Evolutionary conservation across 257 asterid genomes (phyloP).

Genomic region (Solanum pennellii): DNA sequence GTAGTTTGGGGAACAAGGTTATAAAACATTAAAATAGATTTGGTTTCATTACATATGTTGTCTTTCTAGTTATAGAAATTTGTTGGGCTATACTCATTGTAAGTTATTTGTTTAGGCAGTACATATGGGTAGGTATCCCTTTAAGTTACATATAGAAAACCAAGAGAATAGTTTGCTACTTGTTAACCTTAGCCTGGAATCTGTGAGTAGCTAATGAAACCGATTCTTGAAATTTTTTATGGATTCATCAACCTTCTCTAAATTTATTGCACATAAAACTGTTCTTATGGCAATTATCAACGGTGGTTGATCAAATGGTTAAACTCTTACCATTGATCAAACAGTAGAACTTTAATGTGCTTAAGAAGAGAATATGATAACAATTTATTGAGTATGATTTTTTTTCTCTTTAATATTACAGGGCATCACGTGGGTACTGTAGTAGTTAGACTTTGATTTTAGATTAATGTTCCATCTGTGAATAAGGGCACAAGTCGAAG

Average conservation of each 20-base stretch:
- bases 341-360: neutral
- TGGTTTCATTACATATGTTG: neutral
- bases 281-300: constrained; percentile 9
- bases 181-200: neutral
- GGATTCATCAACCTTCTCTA: neutral
- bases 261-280: neutral
- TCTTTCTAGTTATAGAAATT: neutral
- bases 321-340: constrained; percentile 1
- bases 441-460: neutral
- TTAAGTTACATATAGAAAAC: neutral
- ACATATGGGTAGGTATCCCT: neutral
- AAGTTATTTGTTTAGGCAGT: neutral
- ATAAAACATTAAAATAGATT: neutral
- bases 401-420: neutral
- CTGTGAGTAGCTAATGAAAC: neutral
- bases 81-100: neutral
- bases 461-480: neutral
- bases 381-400: neutral
- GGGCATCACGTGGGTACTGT: neutral
- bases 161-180: neutral
- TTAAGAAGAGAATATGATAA: neutral
- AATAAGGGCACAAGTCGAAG: neutral
- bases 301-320: constrained; percentile 4
- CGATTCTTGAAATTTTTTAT: neutral
- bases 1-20: neutral